Percentiles rank a stretch among this genome's conserved stretches.
Evolutionary conservation across 2,329 filamentous ascomycete species (phyloP).

Genomic region (Aspergillus piperis): DNA sequence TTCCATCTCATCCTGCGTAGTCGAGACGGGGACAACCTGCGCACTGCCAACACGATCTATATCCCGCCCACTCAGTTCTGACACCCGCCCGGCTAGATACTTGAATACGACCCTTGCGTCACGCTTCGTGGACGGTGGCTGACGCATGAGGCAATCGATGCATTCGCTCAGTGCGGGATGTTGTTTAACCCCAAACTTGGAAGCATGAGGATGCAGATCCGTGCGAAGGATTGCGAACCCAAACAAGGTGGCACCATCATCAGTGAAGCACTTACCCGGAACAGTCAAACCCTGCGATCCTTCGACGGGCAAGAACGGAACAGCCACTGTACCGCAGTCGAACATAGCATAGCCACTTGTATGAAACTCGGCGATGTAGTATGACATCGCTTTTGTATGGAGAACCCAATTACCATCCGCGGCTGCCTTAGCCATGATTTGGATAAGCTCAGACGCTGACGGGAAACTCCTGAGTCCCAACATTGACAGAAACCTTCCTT

Average conservation of each 20-base stretch:
- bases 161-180: constrained; percentile 80
- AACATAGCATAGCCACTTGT: constrained; percentile 72
- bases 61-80: constrained; percentile 67
- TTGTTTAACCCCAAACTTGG: constrained; percentile 80
- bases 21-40: constrained; percentile 69
- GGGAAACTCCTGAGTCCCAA: constrained; percentile 76
- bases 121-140: constrained; percentile 66
- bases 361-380: constrained; percentile 79
- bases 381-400: constrained; percentile 71
- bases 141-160: constrained; percentile 69
- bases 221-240: constrained; percentile 76
- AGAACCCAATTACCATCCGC: constrained; percentile 55
- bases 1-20: constrained; percentile 33
- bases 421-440: constrained; percentile 69
- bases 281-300: constrained; percentile 65
- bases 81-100: constrained; percentile 77
- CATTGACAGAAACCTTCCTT: constrained; percentile 71
- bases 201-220: constrained; percentile 77
- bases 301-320: constrained; percentile 72
- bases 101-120: constrained; percentile 74
- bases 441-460: constrained; percentile 70
- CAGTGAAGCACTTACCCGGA: constrained; percentile 79
- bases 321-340: constrained; percentile 57
- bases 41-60: constrained; percentile 64
- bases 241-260: constrained; percentile 72